Conservation (phyloP, 2,329 filamentous ascomycete genomes). For the Fusarium nanum region DNA sequence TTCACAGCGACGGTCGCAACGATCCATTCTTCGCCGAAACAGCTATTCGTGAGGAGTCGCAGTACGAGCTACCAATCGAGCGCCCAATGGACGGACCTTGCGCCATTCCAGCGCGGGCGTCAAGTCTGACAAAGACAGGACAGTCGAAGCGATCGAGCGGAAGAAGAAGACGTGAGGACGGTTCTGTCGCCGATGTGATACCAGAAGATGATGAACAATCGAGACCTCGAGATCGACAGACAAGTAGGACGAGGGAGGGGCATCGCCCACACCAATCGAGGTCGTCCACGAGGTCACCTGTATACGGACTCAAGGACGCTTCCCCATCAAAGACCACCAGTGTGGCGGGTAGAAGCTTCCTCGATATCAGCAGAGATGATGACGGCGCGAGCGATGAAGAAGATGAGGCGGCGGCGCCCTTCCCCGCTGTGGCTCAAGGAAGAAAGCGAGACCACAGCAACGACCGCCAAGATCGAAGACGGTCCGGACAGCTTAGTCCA, state of each 20-base stretch:
- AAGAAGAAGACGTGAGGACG: conserved; percentile 61
- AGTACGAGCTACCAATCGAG: conserved; percentile 45
- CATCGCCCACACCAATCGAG: conserved; percentile 25
- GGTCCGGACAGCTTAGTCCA: conserved; percentile 62
- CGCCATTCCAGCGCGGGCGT: conserved; percentile 74
- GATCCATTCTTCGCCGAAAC: conserved; percentile 65
- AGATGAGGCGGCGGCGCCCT: conserved; percentile 76
- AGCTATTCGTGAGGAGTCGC: conserved; percentile 67
- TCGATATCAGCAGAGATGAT: conserved; percentile 49
- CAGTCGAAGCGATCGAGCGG: conserved; percentile 65
- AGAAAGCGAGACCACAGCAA: conserved; percentile 62
- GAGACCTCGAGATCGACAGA: conserved; percentile 40
- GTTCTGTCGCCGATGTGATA: conserved; percentile 53
- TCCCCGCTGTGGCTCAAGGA: conserved; percentile 74
- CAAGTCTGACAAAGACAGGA: conserved; percentile 71
- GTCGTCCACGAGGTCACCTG: conserved; percentile 28
- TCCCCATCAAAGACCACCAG: conserved; percentile 34
- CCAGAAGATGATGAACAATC: conserved; percentile 56
- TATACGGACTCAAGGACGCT: conserved; percentile 42
- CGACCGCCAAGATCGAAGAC: conserved; percentile 58
- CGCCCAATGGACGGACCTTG: conserved; percentile 55
- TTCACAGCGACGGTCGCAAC: conserved; percentile 52
- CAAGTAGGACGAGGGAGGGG: conserved; percentile 32
- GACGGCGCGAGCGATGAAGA: conserved; percentile 49
- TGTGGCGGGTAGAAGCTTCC: conserved; percentile 37